Evolutionary conservation across 1,284 basidiomycete species (phyloP), one percentile per base, ranked within the genome.

Genomic region (Cronartium quercuum): DNA sequence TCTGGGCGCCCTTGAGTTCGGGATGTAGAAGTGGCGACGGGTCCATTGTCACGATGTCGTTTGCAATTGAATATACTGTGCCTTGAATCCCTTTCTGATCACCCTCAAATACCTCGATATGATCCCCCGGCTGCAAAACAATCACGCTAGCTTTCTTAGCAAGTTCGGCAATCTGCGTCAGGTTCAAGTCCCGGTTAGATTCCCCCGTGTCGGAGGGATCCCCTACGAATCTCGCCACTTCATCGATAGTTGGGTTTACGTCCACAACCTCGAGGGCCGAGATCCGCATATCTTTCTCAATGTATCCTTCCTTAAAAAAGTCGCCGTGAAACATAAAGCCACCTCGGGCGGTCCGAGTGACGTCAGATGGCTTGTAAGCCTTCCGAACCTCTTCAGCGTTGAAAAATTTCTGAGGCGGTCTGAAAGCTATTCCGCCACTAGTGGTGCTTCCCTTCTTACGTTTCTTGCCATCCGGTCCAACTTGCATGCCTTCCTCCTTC

Each of bases 71-170:
- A 76, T 94, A 91, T 40, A 99, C 91, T 2, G 89, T 87, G 83
- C 96, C 96, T 77, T 92, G 88, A 38, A 97, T 88, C 77, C 96
- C 95, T 2, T 91, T 86, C 81, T 97, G 93, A 82, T 97, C 94
- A 55, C 96, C 95, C 82, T 98, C 94, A 78, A 93, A 94, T 40
- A 98, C 93, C 81, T 98, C 95, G 69, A 99, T 89, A 78, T 95
- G 91, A 83, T 99, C 95, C 75, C 95, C 96, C 0, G 95, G 95
- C 80, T 96, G 93, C n/a, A 99, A 84, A 4, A 94, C 91, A 9
- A 90, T 87, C 44, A 93, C 89, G 6, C 91, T 90, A 1, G 91
- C 90, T 81, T 92, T 92, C 64, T 90, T 86, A 7, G 91, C 90
- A 0, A 91, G 90, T 80, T 94, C 92, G 0, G 92, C 91, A 76